A percentile compares a stretch with the other conserved stretches of the same genome.
These are phyloP conservation scores for Colletotrichum tamarilloi DNA, from an alignment of 2,329 filamentous ascomycete genomes.

Conservation along the genomic window DNA sequence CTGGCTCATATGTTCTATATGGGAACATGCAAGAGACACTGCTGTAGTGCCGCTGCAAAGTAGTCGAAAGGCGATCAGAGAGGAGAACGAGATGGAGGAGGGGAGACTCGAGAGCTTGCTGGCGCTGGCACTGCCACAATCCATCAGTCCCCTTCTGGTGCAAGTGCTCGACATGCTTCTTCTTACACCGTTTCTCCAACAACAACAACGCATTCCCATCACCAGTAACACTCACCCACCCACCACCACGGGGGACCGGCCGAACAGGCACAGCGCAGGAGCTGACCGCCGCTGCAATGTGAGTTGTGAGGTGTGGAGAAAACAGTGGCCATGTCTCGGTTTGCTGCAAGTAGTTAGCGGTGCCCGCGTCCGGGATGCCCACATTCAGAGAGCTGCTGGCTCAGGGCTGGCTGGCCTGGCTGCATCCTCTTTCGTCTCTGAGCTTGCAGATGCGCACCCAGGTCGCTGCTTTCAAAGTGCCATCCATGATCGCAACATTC, in stretches of 20 bases:
- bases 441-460: too few species aligned
- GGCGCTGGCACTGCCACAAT: constrained; percentile 28
- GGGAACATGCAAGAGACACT: neutral
- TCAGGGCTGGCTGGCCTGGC: neutral
- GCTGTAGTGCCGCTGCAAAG: neutral
- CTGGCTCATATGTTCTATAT: neutral
- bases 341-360: constrained; percentile 32
- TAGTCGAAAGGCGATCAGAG: neutral
- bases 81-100: neutral
- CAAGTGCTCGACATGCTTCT: neutral
- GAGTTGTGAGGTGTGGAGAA: neutral
- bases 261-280: neutral
- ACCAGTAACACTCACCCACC: neutral
- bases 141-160: neutral
- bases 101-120: neutral
- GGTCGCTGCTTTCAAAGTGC: neutral
- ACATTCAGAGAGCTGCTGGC: neutral
- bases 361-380: constrained; percentile 11
- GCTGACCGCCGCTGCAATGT: neutral
- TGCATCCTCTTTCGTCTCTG: neutral
- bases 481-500: neutral
- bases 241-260: neutral
- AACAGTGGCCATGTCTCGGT: constrained; percentile 1
- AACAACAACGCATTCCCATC: neutral
- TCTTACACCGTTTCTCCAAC: neutral